A percentile compares a stretch with the other conserved stretches of the same genome.
These are phyloP conservation scores for Posidonia oceanica DNA, from an alignment of 116 monocot genomes.

Conservation along the genomic window DNA sequence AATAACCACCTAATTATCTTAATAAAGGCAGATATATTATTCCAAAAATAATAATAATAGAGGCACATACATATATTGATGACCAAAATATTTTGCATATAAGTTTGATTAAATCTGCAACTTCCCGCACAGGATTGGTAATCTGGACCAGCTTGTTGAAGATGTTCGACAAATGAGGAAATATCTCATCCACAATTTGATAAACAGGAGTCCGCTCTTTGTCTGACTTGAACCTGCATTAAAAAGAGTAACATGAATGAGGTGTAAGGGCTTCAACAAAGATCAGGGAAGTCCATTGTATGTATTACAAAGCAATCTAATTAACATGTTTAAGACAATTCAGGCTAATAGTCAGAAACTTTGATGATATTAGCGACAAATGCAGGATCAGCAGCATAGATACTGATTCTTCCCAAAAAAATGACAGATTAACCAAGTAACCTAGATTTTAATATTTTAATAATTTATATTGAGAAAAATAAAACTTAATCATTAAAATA, in stretches of 20 bases:
- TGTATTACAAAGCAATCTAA: too few relatives aligned
- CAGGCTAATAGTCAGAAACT: too few relatives aligned
- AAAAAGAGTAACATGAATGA: slow-evolving; percentile 9
- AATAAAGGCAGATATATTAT: neutral
- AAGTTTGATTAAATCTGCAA: slow-evolving; percentile 86
- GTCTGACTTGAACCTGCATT: slow-evolving; percentile 80
- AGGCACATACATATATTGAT: slow-evolving; percentile 82
- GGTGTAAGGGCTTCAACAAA: neutral
- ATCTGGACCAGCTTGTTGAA: slow-evolving; percentile 77
- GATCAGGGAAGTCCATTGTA: too few relatives aligned
- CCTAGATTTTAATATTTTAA: too few relatives aligned
- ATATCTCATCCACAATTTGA: slow-evolving; percentile 77
- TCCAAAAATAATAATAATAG: too few relatives aligned
- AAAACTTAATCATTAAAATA: too few relatives aligned
- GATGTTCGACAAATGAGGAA: slow-evolving; percentile 66
- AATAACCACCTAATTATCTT: neutral
- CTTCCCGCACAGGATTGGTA: slow-evolving; percentile 63
- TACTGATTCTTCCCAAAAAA: too few relatives aligned
- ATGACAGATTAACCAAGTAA: too few relatives aligned
- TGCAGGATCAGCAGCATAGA: too few relatives aligned
- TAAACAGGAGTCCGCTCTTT: slow-evolving; percentile 76
- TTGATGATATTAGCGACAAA: too few relatives aligned
- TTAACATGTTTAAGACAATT: too few relatives aligned
- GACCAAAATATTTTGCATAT: slow-evolving; percentile 99
- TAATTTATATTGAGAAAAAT: too few relatives aligned